Evolutionary conservation across 2,329 filamentous ascomycete genomes (phyloP), one percentile per base, ranked within the genome.

Genomic region (Phaeosphaeria sp.): DNA sequence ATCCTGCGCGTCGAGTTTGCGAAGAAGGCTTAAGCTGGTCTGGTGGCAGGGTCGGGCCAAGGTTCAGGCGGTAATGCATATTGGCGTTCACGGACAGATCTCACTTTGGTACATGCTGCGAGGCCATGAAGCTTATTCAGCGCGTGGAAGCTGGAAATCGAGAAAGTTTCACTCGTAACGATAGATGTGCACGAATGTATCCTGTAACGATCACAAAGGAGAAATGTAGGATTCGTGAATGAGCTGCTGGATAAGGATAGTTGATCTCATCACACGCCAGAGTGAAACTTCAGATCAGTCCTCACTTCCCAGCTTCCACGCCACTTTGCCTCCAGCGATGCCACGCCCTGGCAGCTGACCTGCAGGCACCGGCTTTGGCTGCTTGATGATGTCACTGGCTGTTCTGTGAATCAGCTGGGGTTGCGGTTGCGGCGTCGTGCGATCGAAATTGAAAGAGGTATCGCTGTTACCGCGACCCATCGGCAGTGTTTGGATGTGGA

Each of bases 1-100:
- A 95, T 95, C 78, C 81, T 95, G 73, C 86, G 90, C 77, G 91
- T 95, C 66, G 91, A 95, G 82, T 95, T 95, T 80, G 91, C 91
- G 67, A 95, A 94, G 80, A 84, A 84, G 77, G 68, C 68, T 55
- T 71, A 58, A 51, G 46, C 13, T 49, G 17, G 21, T 36, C 7
- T 17, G n/a, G 25, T 42, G 22, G 39, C 9, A 30, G 24, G n/a
- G 44, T 2, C 22, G 9, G 46, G 27, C n/a, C 7, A 36, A 21
- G 15, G 22, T 15, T 24, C 24, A 30, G 42, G 22, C 17, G 40
- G 18, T 11, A 13, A 52, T 52, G 50, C 50, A 46, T 52, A 46
- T 46, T 42, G 50, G 50, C 50, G 50, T 52, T 52, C 25, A 52
- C 25, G 42, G 49, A 42, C 25, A 33, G 13, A 8, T 6, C 18